A percentile compares a stretch with the other conserved stretches of the same genome.
phyloP scores from a whole-genome alignment of 768 basidiomycete genomes.

The Mycena chlorophos region DNA sequence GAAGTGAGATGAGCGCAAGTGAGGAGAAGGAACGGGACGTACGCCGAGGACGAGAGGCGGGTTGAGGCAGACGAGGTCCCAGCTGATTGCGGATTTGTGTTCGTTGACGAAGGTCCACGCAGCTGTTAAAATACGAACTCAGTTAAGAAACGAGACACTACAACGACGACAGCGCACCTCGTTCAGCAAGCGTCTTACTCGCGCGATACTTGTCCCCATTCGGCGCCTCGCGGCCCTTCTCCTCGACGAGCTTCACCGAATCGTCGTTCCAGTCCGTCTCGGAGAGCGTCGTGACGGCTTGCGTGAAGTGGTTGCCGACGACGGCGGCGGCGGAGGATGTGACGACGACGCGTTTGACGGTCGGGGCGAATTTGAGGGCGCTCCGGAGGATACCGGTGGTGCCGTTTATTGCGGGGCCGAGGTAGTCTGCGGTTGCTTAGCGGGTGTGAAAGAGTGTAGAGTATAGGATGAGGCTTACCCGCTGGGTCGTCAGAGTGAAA shows the following conservation, averaged over 20 bases:
- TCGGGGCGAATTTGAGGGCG: slow-evolving; percentile 40
- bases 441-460: not conserved
- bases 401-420: slow-evolving; percentile 42
- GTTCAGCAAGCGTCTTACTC: slow-evolving; percentile 67
- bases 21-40: not conserved
- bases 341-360: slow-evolving; percentile 67
- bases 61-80: slow-evolving; percentile 55
- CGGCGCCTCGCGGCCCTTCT: slow-evolving; percentile 48
- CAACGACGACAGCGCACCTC: slow-evolving; percentile 38
- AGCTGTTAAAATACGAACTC: slow-evolving; percentile 29
- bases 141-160: not conserved
- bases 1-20: not conserved
- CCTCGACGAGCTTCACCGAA: slow-evolving; percentile 43
- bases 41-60: slow-evolving; percentile 49
- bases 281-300: slow-evolving; percentile 36
- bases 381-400: slow-evolving; percentile 40
- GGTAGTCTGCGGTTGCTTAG: slow-evolving; percentile 3
- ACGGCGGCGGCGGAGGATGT: slow-evolving; percentile 64
- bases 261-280: slow-evolving; percentile 66
- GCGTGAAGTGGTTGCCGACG: slow-evolving; percentile 26
- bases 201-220: slow-evolving; percentile 52
- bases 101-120: slow-evolving; percentile 45
- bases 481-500: slow-evolving; percentile 46
- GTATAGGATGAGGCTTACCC: slow-evolving; percentile 26
- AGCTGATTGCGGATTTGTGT: slow-evolving; percentile 43